Percentiles rank a stretch among this genome's conserved stretches.
These are phyloP conservation scores for Aegilops speltoides DNA, from an alignment of 176 grass and related monocot genomes.

Conservation along the genomic window DNA sequence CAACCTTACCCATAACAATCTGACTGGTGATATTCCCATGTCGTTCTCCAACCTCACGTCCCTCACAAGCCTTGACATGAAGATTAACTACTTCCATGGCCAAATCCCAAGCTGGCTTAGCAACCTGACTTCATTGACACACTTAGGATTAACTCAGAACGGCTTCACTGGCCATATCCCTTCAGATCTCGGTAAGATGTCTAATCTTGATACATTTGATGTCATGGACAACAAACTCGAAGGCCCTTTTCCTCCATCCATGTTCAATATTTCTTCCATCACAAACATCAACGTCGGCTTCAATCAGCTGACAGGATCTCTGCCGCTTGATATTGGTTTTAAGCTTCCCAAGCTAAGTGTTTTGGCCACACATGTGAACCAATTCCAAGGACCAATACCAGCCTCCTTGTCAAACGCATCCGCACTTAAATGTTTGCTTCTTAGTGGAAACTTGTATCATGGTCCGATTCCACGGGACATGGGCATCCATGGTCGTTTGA, in stretches of 20 bases:
- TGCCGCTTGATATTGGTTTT: background rate
- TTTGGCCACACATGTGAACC: background rate
- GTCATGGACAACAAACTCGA: background rate
- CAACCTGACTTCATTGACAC: constrained; percentile 24
- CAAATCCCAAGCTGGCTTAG: background rate
- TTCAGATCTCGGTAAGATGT: background rate
- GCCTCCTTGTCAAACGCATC: constrained; percentile 21
- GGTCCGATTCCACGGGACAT: background rate
- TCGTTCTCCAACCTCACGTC: background rate
- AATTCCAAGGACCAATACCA: background rate
- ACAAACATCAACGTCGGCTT: fast-evolving
- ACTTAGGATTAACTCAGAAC: background rate
- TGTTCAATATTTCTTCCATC: constrained; percentile 10
- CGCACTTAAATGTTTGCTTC: background rate
- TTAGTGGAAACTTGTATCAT: background rate
- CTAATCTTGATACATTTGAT: background rate
- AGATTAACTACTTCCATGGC: background rate
- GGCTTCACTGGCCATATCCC: constrained; percentile 17
- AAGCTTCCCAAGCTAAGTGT: background rate
- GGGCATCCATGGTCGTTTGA: background rate
- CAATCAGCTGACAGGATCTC: constrained; percentile 6
- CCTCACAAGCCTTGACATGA: background rate
- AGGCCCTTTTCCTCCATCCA: background rate
- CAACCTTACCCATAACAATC: background rate
- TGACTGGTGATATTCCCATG: background rate